A percentile compares a stretch with the other conserved stretches of the same genome.
Conservation (phyloP, 257 asterid species). For the Solanum peruvianum region DNA sequence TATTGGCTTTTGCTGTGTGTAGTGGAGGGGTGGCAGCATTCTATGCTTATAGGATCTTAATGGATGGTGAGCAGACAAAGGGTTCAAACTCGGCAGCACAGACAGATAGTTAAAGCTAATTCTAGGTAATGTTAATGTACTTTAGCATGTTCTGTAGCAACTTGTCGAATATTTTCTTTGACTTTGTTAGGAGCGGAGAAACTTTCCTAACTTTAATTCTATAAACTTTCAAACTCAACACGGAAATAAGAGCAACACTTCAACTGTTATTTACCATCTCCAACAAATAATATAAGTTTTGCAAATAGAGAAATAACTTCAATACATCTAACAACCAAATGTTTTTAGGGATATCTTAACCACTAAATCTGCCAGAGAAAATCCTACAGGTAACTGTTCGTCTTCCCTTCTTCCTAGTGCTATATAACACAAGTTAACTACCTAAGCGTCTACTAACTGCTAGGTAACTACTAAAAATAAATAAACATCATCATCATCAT, state of each 20-base stretch:
- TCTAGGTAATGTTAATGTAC: background rate
- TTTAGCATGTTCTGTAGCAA: background rate
- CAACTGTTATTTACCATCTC: background rate
- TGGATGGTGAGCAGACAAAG: conserved; percentile 42
- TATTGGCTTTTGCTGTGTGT: conserved; percentile 16
- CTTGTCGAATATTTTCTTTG: background rate
- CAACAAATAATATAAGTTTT: background rate
- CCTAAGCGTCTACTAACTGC: background rate
- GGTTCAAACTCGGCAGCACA: conserved; percentile 24
- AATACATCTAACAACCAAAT: background rate
- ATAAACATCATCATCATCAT: too few relatives aligned
- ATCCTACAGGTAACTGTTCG: background rate
- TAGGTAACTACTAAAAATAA: background rate
- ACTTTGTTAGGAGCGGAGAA: background rate
- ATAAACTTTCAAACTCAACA: background rate
- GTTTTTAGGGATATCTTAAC: background rate
- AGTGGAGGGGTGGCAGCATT: conserved; percentile 79
- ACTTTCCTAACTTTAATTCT: background rate
- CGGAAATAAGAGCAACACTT: background rate
- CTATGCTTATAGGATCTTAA: conserved; percentile 60
- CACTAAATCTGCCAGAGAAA: background rate
- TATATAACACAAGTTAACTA: background rate
- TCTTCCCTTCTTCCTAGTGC: background rate
- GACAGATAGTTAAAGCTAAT: conserved; percentile 23
- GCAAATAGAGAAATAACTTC: background rate